A percentile compares a stretch with the other conserved stretches of the same genome.
Conservation (phyloP, 805 yeast species). For the Lipomyces kockii region DNA sequence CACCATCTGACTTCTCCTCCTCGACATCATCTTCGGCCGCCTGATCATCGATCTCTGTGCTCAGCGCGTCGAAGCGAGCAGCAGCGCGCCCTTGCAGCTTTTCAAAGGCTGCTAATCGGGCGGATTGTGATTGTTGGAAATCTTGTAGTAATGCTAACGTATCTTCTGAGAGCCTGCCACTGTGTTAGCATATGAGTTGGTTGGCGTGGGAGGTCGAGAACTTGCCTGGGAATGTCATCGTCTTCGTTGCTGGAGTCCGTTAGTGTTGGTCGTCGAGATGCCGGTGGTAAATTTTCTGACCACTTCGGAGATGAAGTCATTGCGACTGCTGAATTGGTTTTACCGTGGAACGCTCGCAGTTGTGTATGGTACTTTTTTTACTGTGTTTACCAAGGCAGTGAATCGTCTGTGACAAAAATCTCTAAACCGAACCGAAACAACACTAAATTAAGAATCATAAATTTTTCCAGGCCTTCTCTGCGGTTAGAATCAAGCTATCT, state of each 20-base stretch:
- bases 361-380: too few relatives aligned
- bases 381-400: too few relatives aligned
- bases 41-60: slow-evolving; percentile 57
- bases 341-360: too few relatives aligned
- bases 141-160: slow-evolving; percentile 63
- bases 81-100: slow-evolving; percentile 62
- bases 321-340: neutral
- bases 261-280: neutral
- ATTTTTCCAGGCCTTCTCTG: neutral
- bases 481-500: neutral
- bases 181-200: neutral
- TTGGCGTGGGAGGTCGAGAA: neutral
- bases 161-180: slow-evolving; percentile 50
- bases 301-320: neutral
- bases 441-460: neutral
- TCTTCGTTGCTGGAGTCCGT: slow-evolving; percentile 6
- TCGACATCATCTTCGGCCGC: slow-evolving; percentile 91
- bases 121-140: slow-evolving; percentile 67
- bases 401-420: neutral
- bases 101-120: slow-evolving; percentile 60
- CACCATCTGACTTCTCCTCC: slow-evolving; percentile 86
- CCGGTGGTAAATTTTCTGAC: neutral
- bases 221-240: slow-evolving; percentile 25
- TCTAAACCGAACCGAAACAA: neutral
- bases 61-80: slow-evolving; percentile 63